Evolutionary conservation across 495 filamentous ascomycete genomes (phyloP).

Genomic region (Penicillium manginii): DNA sequence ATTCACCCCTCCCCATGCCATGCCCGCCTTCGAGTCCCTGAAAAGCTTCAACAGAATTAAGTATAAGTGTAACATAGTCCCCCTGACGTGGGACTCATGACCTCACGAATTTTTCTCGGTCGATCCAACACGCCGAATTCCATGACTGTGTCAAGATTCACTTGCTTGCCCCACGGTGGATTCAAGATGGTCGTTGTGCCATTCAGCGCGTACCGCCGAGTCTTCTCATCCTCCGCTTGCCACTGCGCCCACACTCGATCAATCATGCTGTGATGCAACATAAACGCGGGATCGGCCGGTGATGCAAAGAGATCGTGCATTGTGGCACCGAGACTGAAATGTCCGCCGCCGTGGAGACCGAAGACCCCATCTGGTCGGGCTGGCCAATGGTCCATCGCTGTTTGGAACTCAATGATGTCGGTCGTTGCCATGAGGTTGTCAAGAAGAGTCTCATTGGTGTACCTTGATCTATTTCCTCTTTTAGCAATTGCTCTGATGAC

Average conservation of each 20-base stretch:
- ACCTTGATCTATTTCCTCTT: slow-evolving; percentile 1
- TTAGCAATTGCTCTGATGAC: too few species aligned
- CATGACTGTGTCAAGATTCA: slow-evolving; percentile 31
- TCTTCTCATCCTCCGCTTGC: slow-evolving; percentile 39
- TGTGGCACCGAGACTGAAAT: slow-evolving; percentile 30
- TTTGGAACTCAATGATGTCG: slow-evolving; percentile 27
- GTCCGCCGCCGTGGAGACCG: slow-evolving; percentile 33
- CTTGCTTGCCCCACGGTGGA: slow-evolving; percentile 22
- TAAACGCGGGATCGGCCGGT: slow-evolving; percentile 57
- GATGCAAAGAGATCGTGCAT: slow-evolving; percentile 37
- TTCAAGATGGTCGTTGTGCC: slow-evolving; percentile 31
- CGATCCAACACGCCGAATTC: slow-evolving; percentile 34
- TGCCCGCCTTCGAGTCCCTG: too few species aligned
- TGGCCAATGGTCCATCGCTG: slow-evolving; percentile 30
- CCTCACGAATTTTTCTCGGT: slow-evolving; percentile 24
- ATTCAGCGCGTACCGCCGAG: slow-evolving; percentile 29
- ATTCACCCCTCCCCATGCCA: not conserved
- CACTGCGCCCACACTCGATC: slow-evolving; percentile 63
- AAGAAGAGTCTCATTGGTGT: slow-evolving; percentile 28
- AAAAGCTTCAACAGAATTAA: slow-evolving; percentile 1
- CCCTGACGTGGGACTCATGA: slow-evolving; percentile 27
- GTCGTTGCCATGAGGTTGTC: slow-evolving; percentile 16
- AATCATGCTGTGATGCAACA: slow-evolving; percentile 59
- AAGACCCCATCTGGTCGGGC: slow-evolving; percentile 15
- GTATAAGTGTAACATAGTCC: slow-evolving; percentile 31